A percentile compares a stretch with the other conserved stretches of the same genome.
Conservation (phyloP, 2,329 filamentous ascomycete species). For the Aspergillus persii region DNA sequence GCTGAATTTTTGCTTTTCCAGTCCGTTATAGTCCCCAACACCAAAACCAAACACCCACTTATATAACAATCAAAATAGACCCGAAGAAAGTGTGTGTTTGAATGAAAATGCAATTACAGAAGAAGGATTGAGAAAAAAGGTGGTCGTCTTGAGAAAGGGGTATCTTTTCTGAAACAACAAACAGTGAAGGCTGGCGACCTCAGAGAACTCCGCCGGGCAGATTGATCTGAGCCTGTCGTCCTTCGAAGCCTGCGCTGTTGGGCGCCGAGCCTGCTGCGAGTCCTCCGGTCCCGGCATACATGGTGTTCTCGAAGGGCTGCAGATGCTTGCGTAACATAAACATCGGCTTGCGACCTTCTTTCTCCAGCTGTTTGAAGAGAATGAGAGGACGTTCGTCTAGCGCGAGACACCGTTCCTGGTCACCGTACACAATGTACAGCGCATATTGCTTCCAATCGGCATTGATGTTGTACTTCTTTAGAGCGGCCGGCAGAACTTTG, state of each 20-base stretch:
- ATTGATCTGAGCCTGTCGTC: slow-evolving; percentile 31
- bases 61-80: neutral
- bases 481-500: slow-evolving; percentile 90
- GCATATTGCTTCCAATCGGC: slow-evolving; percentile 97
- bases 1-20: neutral
- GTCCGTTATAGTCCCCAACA: neutral
- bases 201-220: slow-evolving; percentile 33
- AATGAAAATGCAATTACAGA: neutral
- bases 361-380: slow-evolving; percentile 94
- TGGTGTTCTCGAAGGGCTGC: slow-evolving; percentile 45
- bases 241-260: slow-evolving; percentile 32
- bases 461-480: slow-evolving; percentile 98
- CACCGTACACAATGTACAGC: slow-evolving; percentile 97
- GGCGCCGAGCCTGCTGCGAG: slow-evolving; percentile 26
- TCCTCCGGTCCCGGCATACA: slow-evolving; percentile 12
- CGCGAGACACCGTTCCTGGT: slow-evolving; percentile 90
- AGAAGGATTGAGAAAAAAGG: neutral
- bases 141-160: neutral
- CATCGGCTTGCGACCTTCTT: slow-evolving; percentile 97
- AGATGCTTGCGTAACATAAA: slow-evolving; percentile 84
- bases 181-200: neutral
- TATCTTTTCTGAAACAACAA: neutral
- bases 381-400: slow-evolving; percentile 92
- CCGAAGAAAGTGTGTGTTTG: neutral
- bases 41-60: neutral